These are phyloP conservation scores for Ganoderma lingzhi DNA, from an alignment of 1,284 basidiomycete species.

Conservation along the genomic window DNA sequence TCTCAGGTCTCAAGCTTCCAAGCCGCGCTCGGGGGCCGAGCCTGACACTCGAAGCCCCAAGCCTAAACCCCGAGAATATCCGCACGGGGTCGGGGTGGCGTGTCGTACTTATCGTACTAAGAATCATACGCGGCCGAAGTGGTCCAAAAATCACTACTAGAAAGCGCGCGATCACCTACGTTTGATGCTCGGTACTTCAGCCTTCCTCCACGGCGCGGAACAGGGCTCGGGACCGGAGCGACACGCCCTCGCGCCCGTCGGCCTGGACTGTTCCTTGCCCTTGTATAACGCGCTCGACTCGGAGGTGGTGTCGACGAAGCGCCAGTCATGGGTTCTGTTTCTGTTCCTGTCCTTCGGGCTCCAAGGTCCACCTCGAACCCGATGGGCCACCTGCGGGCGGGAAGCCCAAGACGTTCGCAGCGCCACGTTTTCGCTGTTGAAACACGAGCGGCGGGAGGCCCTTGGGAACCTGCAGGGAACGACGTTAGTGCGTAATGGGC, in stretches of 20 bases:
- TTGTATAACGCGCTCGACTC: not conserved
- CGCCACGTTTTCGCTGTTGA: not conserved
- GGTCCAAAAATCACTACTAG: not conserved
- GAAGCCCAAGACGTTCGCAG: not conserved
- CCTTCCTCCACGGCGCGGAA: not conserved
- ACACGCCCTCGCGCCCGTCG: not conserved
- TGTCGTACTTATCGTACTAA: too few relatives aligned
- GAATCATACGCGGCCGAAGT: not conserved
- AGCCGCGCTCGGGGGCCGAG: not conserved
- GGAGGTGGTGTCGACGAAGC: not conserved
- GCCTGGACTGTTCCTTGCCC: not conserved
- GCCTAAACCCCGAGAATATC: not conserved
- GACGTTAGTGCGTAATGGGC: not conserved
- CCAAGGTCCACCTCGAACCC: not conserved
- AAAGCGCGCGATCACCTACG: conserved; percentile 1
- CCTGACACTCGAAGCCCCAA: not conserved
- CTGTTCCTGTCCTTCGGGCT: not conserved
- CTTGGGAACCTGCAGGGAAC: not conserved
- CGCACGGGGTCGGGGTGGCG: not conserved
- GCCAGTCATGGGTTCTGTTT: not conserved
- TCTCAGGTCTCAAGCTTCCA: not conserved
- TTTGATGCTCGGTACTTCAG: not conserved
- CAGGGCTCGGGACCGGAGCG: conserved; percentile 3
- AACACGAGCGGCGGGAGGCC: not conserved
- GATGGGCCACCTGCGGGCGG: not conserved